A percentile compares a stretch with the other conserved stretches of the same genome.
These are phyloP conservation scores for Nicotiana obtusifolia DNA, from an alignment of 257 asterid species.

Conservation along the genomic window DNA sequence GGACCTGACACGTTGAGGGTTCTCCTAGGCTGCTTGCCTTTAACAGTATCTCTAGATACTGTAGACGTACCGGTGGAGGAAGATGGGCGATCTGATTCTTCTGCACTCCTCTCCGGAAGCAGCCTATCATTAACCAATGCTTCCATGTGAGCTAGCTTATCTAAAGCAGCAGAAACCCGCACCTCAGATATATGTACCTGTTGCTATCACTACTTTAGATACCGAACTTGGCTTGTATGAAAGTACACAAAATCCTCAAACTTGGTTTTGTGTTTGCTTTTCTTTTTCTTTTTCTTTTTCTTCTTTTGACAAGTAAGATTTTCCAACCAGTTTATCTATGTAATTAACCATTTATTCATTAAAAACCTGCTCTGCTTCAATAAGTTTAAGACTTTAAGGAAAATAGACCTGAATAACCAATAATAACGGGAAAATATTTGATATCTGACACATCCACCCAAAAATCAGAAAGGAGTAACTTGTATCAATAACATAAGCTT, in stretches of 20 bases:
- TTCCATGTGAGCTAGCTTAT: constrained; percentile 91
- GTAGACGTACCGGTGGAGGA: constrained; percentile 52
- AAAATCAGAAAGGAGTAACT: neutral
- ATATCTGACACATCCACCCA: neutral
- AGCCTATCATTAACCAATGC: constrained; percentile 71
- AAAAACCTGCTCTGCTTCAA: neutral
- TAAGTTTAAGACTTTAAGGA: neutral
- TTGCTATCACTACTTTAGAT: constrained; percentile 6
- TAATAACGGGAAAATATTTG: neutral
- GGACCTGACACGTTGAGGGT: constrained; percentile 84
- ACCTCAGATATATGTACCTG: constrained; percentile 95
- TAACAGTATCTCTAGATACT: constrained; percentile 23
- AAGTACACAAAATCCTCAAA: neutral
- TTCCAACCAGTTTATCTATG: neutral
- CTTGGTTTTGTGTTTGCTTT: neutral
- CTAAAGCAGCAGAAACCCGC: constrained; percentile 80
- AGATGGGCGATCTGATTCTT: constrained; percentile 28
- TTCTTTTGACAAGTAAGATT: neutral
- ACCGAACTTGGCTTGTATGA: neutral
- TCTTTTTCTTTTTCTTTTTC: no score
- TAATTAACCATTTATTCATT: neutral
- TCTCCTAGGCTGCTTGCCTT: constrained; percentile 33
- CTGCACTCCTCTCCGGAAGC: constrained; percentile 48
- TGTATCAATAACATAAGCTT: neutral
- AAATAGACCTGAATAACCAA: neutral